A percentile compares a stretch with the other conserved stretches of the same genome.
These are phyloP conservation scores for Agarophyton chilense DNA, from an alignment of 23 red algal species.

Conservation along the genomic window DNA sequence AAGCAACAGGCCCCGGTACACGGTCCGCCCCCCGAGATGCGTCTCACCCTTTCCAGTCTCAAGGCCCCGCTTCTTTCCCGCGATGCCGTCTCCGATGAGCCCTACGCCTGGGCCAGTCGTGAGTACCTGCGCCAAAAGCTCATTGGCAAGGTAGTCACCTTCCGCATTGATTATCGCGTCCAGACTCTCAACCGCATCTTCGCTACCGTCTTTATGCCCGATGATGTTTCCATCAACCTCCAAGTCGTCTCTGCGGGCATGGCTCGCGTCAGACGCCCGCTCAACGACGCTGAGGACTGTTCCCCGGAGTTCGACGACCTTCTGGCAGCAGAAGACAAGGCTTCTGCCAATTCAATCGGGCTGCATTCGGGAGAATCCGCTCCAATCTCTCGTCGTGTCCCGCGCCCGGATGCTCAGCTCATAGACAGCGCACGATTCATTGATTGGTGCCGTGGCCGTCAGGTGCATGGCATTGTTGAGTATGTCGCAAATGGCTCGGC, in stretches of 20 bases:
- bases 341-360: conserved; percentile 34
- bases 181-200: conserved; percentile 38
- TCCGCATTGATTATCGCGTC: conserved; percentile 83
- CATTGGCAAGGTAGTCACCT: conserved; percentile 73
- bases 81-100: conserved; percentile 70
- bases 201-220: conserved; percentile 36
- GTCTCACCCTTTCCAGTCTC: conserved; percentile 73
- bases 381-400: conserved; percentile 28
- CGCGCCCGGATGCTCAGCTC: conserved; percentile 2
- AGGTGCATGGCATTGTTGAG: conserved; percentile 73
- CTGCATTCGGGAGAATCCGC: conserved; percentile 48
- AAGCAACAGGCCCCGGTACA: conserved; percentile 42
- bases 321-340: conserved; percentile 71
- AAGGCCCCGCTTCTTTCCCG: conserved; percentile 66
- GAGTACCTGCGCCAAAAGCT: conserved; percentile 67
- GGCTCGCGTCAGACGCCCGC: conserved; percentile 50
- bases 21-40: conserved; percentile 87
- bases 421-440: conserved; percentile 25
- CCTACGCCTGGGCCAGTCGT: conserved; percentile 71
- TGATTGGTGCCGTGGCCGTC: conserved; percentile 25
- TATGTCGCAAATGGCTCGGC: conserved; percentile 77
- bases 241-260: conserved; percentile 53
- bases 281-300: conserved; percentile 44
- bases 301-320: conserved; percentile 74
- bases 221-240: conserved; percentile 30